A percentile compares a stretch with the other conserved stretches of the same genome.
These are phyloP conservation scores for Trametes coccinea DNA, from an alignment of 768 basidiomycete genomes.

Conservation along the genomic window DNA sequence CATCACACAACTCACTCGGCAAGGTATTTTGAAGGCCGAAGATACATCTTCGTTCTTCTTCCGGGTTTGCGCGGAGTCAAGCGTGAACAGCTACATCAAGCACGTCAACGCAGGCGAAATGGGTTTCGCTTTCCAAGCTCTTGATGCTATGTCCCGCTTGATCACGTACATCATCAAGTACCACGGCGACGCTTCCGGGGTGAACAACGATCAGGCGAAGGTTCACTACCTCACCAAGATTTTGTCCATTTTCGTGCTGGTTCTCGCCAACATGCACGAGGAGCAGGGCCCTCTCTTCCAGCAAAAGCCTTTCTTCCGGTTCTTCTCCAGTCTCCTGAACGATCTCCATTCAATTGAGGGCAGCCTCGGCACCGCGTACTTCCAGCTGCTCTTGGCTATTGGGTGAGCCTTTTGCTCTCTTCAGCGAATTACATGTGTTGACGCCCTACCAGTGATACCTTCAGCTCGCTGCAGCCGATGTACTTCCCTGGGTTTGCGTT, in stretches of 20 bases:
- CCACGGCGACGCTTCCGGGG: constrained; percentile 91
- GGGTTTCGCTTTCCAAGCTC: constrained; percentile 81
- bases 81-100: constrained; percentile 85
- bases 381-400: constrained; percentile 83
- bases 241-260: constrained; percentile 93
- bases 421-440: not conserved
- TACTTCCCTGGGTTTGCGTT: constrained; percentile 99
- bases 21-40: constrained; percentile 94
- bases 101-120: constrained; percentile 71
- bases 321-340: constrained; percentile 95
- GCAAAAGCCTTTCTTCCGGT: constrained; percentile 97
- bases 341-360: constrained; percentile 87
- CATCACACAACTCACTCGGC: constrained; percentile 95
- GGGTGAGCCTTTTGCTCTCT: constrained; percentile 50
- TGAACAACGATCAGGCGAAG: constrained; percentile 93
- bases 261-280: constrained; percentile 92
- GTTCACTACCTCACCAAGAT: constrained; percentile 97
- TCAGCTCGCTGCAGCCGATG: constrained; percentile 93
- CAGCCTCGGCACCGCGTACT: constrained; percentile 86
- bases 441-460: constrained; percentile 67
- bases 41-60: constrained; percentile 98
- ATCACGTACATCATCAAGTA: constrained; percentile 99
- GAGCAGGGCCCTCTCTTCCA: constrained; percentile 90
- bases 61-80: constrained; percentile 94
- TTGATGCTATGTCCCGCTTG: constrained; percentile 93